Conservation (phyloP, 176 grass and related monocot genomes). For the Thalia dealbata region DNA sequence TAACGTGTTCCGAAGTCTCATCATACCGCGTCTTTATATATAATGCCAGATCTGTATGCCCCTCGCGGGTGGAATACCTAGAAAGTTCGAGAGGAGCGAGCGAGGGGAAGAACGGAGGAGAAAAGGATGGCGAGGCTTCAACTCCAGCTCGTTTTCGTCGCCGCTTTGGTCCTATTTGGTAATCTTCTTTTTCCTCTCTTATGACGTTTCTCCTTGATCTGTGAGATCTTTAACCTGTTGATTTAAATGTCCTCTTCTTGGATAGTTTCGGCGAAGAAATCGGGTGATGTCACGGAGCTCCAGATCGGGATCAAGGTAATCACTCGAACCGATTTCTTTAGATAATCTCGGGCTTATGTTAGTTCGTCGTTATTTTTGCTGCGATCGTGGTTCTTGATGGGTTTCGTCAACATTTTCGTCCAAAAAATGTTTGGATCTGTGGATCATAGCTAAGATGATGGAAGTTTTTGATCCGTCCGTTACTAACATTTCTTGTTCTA, state of each 20-base stretch:
- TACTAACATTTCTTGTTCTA: too few species aligned
- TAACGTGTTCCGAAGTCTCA: neutral
- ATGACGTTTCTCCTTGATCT: too few species aligned
- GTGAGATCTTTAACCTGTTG: neutral
- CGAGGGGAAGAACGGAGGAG: neutral
- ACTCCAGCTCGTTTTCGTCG: neutral
- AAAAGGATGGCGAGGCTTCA: neutral
- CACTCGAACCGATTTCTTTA: neutral
- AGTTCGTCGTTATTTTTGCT: neutral
- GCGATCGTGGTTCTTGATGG: conserved; percentile 8
- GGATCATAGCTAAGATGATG: too few species aligned
- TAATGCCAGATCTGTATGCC: neutral
- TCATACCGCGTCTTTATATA: neutral
- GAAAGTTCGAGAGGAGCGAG: too few species aligned
- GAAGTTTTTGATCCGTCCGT: too few species aligned
- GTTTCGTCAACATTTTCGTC: too few species aligned
- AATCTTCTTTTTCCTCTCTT: conserved; percentile 1
- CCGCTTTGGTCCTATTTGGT: neutral
- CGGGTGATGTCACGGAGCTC: conserved; percentile 57
- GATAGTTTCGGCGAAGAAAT: conserved; percentile 73
- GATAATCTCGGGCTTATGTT: neutral
- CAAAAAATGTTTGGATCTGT: too few species aligned
- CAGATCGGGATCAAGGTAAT: conserved; percentile 86
- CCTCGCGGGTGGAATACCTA: too few species aligned
- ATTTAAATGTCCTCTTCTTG: neutral